phyloP scores from a whole-genome alignment of 225 moss, liverwort and hornwort species.

The Polytrichum formosum region DNA sequence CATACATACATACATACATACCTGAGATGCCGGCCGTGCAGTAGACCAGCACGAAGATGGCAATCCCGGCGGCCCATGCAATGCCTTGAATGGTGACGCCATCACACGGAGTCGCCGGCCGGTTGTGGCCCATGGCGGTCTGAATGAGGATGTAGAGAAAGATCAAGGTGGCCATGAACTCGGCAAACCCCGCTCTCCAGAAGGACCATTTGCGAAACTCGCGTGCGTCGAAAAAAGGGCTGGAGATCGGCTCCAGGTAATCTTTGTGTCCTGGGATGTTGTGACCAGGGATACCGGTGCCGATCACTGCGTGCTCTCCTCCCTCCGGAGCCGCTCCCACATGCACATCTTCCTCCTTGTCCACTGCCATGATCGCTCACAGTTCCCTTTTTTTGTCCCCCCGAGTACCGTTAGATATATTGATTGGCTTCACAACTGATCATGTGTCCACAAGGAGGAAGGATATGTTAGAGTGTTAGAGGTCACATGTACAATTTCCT shows the following conservation, averaged over 20 bases:
- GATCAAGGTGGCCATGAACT: conserved; percentile 52
- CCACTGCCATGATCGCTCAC: conserved; percentile 20
- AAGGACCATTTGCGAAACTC: conserved; percentile 50
- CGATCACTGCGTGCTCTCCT: conserved; percentile 40
- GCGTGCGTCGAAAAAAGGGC: conserved; percentile 34
- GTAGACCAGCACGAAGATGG: conserved; percentile 59
- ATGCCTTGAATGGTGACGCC: conserved; percentile 41
- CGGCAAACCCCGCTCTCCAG: conserved; percentile 59
- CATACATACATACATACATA: background rate
- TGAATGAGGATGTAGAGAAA: conserved; percentile 60
- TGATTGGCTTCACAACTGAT: no score
- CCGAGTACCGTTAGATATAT: no score
- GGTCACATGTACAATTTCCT: no score
- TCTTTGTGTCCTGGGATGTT: conserved; percentile 20
- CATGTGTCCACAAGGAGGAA: no score
- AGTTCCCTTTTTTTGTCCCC: background rate
- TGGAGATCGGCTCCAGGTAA: conserved; percentile 36
- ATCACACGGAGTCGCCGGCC: conserved; percentile 6
- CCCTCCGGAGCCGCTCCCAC: conserved; percentile 38
- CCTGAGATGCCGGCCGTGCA: conserved; percentile 60
- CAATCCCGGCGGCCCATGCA: conserved; percentile 53
- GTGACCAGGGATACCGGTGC: conserved; percentile 17
- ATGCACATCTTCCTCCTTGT: conserved; percentile 48
- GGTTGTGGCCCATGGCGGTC: conserved; percentile 33
- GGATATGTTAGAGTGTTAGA: no score